Evolutionary conservation across 1,284 basidiomycete species (phyloP), one percentile per base, ranked within the genome.

Genomic region (Cutaneotrichosporon dermatis): DNA sequence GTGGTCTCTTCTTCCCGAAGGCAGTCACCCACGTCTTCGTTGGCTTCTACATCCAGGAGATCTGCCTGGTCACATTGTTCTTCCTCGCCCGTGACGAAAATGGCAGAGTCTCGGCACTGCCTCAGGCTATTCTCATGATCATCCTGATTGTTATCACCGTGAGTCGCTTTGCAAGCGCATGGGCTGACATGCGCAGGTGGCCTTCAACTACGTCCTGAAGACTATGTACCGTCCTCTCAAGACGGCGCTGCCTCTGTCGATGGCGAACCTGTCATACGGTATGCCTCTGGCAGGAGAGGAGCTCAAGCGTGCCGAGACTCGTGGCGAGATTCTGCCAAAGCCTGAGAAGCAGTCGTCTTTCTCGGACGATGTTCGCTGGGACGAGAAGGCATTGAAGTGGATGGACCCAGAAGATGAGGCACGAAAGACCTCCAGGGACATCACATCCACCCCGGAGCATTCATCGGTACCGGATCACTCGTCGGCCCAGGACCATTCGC

Each of bases 1-100:
- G 92, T 35, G 95, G 95, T 0, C 77, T 90, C 51, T 98, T 98
- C 83, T 98, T 95, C 82, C 93, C 93, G 48, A 91, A 88, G 77
- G 95, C 96, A 1, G 86, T 99, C 48, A 85, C 88, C 56, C 94
- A 97, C 71, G 75, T 95, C 45, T 97, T 98, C 68, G 90, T 92
- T n/a, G 95, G 92, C 4, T 66, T 94, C 70, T 97, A 96, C 74
- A 83, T 97, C 57, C 86, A 89, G 72, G 76, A 83, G 78, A 73
- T 95, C 54, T 93, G 90, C 74, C 80, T 96, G 15, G 83, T 84
- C 36, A 89, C 89, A 2, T 79, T 96, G 66, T 96, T 96, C 83
- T 95, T 96, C 86, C 82, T 96, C 4, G 85, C 87, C 0, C 81
- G 80, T 51, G 77, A 90, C 64, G 67, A 78, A 12, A 77, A 84